phyloP scores from a whole-genome alignment of 306 rosid species.

The Sphenostylis stenocarpa region DNA sequence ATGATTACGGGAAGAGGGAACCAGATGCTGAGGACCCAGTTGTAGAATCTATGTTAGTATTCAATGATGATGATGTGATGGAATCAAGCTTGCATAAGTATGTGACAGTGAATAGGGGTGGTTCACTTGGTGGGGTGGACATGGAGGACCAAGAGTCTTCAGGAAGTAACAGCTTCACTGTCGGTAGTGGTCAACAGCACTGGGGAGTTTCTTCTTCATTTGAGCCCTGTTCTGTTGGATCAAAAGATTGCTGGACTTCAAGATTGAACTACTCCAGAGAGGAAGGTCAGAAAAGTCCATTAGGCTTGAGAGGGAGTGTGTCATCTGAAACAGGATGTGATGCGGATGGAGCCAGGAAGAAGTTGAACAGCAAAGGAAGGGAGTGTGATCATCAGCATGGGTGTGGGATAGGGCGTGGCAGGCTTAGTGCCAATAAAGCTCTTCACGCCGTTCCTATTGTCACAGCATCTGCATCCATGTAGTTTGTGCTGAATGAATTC shows the following conservation, averaged over 20 bases:
- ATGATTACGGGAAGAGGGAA: slow-evolving; percentile 34
- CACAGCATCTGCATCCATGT: slow-evolving; percentile 57
- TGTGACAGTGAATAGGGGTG: slow-evolving; percentile 69
- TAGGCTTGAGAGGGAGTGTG: slow-evolving; percentile 29
- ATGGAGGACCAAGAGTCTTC: slow-evolving; percentile 81
- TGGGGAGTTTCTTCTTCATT: slow-evolving; percentile 55
- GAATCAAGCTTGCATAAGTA: slow-evolving; percentile 88
- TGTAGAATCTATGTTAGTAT: slow-evolving; percentile 68
- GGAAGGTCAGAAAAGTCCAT: slow-evolving; percentile 33
- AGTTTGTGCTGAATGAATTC: slow-evolving; percentile 34
- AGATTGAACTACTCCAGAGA: slow-evolving; percentile 38
- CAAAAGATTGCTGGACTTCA: slow-evolving; percentile 61
- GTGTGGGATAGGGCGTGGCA: slow-evolving; percentile 59
- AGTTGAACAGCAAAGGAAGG: slow-evolving; percentile 40
- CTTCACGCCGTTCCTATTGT: slow-evolving; percentile 47
- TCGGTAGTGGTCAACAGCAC: slow-evolving; percentile 43
- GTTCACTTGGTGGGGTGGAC: slow-evolving; percentile 42
- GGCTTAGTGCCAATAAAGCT: slow-evolving; percentile 47
- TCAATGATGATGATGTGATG: slow-evolving; percentile 68
- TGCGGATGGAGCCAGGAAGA: slow-evolving; percentile 39
- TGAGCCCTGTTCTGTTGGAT: slow-evolving; percentile 74
- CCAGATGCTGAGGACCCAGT: slow-evolving; percentile 56
- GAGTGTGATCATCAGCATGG: slow-evolving; percentile 42
- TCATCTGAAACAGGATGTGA: slow-evolving; percentile 32
- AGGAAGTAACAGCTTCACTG: slow-evolving; percentile 65